phyloP scores from a whole-genome alignment of 179 eudicot genomes.

The Pouteria campechiana region DNA sequence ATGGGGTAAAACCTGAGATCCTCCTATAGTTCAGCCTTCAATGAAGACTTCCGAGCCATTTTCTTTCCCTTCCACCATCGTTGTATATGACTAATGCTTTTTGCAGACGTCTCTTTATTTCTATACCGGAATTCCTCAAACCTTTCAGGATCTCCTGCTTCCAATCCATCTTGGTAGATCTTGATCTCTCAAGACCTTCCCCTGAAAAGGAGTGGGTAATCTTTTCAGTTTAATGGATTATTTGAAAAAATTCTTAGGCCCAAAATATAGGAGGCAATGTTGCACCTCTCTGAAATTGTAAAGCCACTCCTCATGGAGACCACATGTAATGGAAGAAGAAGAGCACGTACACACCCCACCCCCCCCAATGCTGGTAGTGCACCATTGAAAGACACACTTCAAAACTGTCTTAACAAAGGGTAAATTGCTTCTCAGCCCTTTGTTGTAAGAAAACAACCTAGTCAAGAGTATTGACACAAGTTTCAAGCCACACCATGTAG shows the following conservation, averaged over 20 bases:
- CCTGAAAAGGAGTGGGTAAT: constrained; percentile 22
- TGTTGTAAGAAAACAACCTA: no score
- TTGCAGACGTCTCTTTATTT: constrained; percentile 34
- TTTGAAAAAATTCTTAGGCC: background rate
- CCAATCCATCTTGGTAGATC: constrained; percentile 46
- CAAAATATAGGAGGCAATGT: no score
- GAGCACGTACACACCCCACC: background rate
- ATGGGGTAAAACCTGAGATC: background rate
- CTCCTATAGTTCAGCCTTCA: constrained; percentile 54
- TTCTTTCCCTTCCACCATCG: constrained; percentile 60
- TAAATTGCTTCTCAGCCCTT: no score
- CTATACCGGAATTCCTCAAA: constrained; percentile 28
- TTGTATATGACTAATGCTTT: constrained; percentile 25
- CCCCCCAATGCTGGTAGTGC: no score
- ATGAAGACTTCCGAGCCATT: constrained; percentile 23
- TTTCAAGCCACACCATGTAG: no score
- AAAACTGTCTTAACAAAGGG: no score
- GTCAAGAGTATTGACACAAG: no score
- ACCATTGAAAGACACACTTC: no score
- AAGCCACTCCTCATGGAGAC: no score
- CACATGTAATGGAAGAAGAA: background rate
- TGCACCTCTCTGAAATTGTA: no score
- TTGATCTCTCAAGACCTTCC: constrained; percentile 48
- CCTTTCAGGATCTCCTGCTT: constrained; percentile 43
- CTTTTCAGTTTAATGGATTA: background rate